Conservation (phyloP, 345 rosid genomes). For the Sapria himalayana region DNA sequence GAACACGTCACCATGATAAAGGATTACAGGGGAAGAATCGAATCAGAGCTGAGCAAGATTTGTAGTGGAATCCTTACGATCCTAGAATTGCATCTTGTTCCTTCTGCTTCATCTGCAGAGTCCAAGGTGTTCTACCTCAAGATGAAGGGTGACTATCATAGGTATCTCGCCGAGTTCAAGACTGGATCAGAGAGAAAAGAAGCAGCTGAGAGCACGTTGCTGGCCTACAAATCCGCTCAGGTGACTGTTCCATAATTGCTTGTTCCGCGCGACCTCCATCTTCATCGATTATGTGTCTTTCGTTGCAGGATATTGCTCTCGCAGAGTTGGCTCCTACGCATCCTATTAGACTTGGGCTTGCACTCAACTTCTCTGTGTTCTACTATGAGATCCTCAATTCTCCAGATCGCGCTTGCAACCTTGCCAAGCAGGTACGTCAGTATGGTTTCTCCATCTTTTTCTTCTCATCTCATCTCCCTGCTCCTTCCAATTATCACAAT, state of each 20-base stretch:
- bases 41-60: constrained; percentile 71
- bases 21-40: constrained; percentile 82
- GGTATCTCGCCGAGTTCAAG: constrained; percentile 94
- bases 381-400: constrained; percentile 97
- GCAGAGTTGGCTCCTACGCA: constrained; percentile 84
- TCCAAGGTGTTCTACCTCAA: constrained; percentile 91
- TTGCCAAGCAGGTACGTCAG: constrained; percentile 81
- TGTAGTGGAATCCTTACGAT: constrained; percentile 74
- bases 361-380: constrained; percentile 95
- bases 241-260: constrained; percentile 11
- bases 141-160: constrained; percentile 93
- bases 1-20: constrained; percentile 60
- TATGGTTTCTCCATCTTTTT: no score
- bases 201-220: constrained; percentile 87
- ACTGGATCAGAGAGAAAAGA: constrained; percentile 87
- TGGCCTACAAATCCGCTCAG: constrained; percentile 97
- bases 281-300: constrained; percentile 3
- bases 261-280: background rate
- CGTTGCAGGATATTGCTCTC: constrained; percentile 69
- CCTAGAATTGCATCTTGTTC: constrained; percentile 76
- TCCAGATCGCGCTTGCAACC: constrained; percentile 90
- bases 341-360: constrained; percentile 92
- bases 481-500: no score
- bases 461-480: no score
- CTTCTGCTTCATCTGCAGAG: constrained; percentile 65